Conservation (phyloP, 2,329 filamentous ascomycete genomes). For the Ophiocordyceps camponoti-saundersi region DNA sequence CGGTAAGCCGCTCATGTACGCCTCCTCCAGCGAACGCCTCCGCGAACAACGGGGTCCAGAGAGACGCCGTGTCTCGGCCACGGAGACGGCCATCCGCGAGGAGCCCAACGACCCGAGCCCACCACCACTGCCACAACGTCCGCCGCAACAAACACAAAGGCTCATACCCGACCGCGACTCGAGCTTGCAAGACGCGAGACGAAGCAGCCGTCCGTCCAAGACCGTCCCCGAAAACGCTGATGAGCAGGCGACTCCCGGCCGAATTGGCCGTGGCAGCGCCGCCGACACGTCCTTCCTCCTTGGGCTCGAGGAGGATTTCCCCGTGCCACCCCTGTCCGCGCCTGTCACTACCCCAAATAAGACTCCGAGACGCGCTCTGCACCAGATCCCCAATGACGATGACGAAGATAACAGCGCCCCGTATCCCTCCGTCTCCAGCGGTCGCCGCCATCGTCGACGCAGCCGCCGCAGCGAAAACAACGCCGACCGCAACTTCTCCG, state of each 20-base stretch:
- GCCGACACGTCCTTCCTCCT: slow-evolving; percentile 7
- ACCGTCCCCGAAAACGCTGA: slow-evolving; percentile 19
- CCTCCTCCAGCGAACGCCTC: slow-evolving; percentile 53
- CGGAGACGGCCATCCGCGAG: slow-evolving; percentile 37
- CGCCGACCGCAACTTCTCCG: slow-evolving; percentile 27
- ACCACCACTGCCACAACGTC: background rate
- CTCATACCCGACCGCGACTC: slow-evolving; percentile 52
- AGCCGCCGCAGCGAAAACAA: slow-evolving; percentile 29
- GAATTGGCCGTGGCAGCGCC: no score
- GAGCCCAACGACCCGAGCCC: slow-evolving; percentile 20
- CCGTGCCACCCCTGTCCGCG: slow-evolving; percentile 5
- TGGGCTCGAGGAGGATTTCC: slow-evolving; percentile 7
- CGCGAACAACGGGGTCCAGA: slow-evolving; percentile 43
- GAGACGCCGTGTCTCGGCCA: slow-evolving; percentile 32
- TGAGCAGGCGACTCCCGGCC: no score
- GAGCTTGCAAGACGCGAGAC: slow-evolving; percentile 36
- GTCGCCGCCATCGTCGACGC: slow-evolving; percentile 14
- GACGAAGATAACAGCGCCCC: slow-evolving; percentile 48
- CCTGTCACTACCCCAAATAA: background rate
- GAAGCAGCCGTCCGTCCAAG: slow-evolving; percentile 26
- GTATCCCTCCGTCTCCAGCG: slow-evolving; percentile 49
- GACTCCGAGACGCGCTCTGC: background rate
- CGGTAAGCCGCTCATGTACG: slow-evolving; percentile 50
- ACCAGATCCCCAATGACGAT: slow-evolving; percentile 3
- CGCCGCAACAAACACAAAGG: background rate